Evolutionary conservation across 2,329 filamentous ascomycete species (phyloP).

Genomic region (Orbilia javanica): DNA sequence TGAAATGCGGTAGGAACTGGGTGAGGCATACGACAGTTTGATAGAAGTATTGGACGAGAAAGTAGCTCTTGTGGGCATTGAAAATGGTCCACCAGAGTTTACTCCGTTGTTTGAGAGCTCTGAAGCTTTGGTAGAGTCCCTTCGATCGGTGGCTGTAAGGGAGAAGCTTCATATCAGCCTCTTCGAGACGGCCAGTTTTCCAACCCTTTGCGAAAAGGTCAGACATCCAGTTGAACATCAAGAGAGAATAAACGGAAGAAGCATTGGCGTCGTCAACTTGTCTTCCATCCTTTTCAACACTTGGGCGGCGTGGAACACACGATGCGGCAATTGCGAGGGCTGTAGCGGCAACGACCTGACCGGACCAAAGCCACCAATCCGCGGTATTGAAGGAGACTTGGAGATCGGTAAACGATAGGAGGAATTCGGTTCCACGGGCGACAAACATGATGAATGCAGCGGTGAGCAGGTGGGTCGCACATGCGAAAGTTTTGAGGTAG

Average conservation of each 20-base stretch:
- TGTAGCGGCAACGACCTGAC: constrained; percentile 55
- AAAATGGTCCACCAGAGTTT: constrained; percentile 46
- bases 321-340: constrained; percentile 56
- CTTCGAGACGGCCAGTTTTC: constrained; percentile 54
- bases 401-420: constrained; percentile 47
- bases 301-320: constrained; percentile 45
- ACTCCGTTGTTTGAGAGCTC: constrained; percentile 22
- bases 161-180: constrained; percentile 48
- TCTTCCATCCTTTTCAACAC: constrained; percentile 47
- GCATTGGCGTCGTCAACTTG: constrained; percentile 47
- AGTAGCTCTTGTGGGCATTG: constrained; percentile 59
- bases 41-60: constrained; percentile 60
- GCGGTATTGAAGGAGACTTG: constrained; percentile 47
- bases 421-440: constrained; percentile 61
- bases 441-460: constrained; percentile 68
- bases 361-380: constrained; percentile 55
- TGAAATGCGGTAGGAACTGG: constrained; percentile 78
- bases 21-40: constrained; percentile 52
- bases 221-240: constrained; percentile 36
- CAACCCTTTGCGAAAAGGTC: constrained; percentile 46
- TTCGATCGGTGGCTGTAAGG: constrained; percentile 29
- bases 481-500: constrained; percentile 70
- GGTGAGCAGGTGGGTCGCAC: constrained; percentile 70
- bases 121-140: constrained; percentile 33
- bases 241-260: constrained; percentile 31